Conservation (phyloP, 306 rosid genomes). For the Castanea sativa region DNA sequence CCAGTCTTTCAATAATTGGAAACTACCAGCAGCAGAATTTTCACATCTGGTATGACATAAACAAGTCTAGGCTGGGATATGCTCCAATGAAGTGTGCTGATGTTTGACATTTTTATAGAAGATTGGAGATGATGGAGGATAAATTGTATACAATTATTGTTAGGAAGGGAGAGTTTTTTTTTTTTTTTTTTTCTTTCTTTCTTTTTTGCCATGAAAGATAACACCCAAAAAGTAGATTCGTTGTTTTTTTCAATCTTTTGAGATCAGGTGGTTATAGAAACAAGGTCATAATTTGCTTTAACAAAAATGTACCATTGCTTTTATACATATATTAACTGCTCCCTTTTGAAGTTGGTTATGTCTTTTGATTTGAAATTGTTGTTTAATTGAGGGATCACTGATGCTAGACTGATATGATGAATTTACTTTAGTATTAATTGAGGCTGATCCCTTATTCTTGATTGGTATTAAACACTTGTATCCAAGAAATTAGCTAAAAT, state of each 20-base stretch:
- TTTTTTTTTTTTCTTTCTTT: background rate
- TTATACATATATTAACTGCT: conserved; percentile 28
- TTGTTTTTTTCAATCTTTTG: background rate
- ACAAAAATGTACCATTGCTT: conserved; percentile 14
- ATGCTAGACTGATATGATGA: background rate
- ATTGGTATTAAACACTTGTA: no score
- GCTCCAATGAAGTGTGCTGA: conserved; percentile 91
- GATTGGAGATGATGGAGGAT: conserved; percentile 13
- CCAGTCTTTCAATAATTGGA: conserved; percentile 82
- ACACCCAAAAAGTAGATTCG: conserved; percentile 4
- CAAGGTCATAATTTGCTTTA: conserved; percentile 14
- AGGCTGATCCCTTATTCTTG: no score
- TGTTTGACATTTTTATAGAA: conserved; percentile 37
- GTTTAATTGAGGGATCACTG: background rate
- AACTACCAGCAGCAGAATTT: conserved; percentile 99
- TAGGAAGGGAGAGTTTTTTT: conserved; percentile 24
- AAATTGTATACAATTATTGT: conserved; percentile 36
- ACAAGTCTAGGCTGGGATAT: conserved; percentile 85
- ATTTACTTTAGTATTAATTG: no score
- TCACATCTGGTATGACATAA: conserved; percentile 74
- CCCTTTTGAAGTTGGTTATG: conserved; percentile 22
- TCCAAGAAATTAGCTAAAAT: no score
- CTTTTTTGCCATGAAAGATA: conserved; percentile 1
- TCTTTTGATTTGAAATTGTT: conserved; percentile 16
- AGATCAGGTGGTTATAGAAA: background rate